phyloP scores from a whole-genome alignment of 2,329 filamentous ascomycete genomes.

The Ophiobolus disseminans region DNA sequence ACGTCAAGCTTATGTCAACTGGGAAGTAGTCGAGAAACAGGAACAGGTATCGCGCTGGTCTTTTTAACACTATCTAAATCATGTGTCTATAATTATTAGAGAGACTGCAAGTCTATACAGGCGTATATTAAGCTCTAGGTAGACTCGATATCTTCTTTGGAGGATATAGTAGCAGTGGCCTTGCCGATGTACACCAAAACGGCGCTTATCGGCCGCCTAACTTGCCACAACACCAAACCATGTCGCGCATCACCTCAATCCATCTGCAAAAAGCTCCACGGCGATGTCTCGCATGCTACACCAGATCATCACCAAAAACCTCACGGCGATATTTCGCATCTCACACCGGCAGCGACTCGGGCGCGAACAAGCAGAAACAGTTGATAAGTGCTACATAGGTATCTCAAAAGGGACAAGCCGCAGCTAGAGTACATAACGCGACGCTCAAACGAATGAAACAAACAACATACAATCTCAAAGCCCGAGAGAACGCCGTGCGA shows the following conservation, averaged over 20 bases:
- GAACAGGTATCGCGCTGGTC: too few species aligned
- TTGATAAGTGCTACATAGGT: slow-evolving; percentile 15
- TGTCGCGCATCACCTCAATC: too few species aligned
- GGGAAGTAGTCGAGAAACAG: too few species aligned
- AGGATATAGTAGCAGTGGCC: too few species aligned
- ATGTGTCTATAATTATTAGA: too few species aligned
- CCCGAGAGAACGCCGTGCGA: background rate
- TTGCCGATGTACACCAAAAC: too few species aligned
- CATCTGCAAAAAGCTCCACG: background rate
- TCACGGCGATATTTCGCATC: background rate
- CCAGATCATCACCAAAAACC: background rate
- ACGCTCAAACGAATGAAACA: background rate
- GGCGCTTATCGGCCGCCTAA: slow-evolving; percentile 14
- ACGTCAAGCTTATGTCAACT: too few species aligned
- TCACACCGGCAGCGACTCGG: background rate
- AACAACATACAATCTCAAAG: background rate
- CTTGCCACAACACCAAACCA: slow-evolving; percentile 12
- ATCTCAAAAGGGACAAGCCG: slow-evolving; percentile 16
- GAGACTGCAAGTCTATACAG: too few species aligned
- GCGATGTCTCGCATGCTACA: background rate
- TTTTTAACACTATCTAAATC: too few species aligned
- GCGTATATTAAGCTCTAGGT: too few species aligned
- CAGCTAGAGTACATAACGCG: slow-evolving; percentile 11
- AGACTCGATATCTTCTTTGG: too few species aligned
- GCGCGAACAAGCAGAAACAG: slow-evolving; percentile 2